Conservation (phyloP, 352 stramenopile species). For the Globisporangium spiculum region DNA sequence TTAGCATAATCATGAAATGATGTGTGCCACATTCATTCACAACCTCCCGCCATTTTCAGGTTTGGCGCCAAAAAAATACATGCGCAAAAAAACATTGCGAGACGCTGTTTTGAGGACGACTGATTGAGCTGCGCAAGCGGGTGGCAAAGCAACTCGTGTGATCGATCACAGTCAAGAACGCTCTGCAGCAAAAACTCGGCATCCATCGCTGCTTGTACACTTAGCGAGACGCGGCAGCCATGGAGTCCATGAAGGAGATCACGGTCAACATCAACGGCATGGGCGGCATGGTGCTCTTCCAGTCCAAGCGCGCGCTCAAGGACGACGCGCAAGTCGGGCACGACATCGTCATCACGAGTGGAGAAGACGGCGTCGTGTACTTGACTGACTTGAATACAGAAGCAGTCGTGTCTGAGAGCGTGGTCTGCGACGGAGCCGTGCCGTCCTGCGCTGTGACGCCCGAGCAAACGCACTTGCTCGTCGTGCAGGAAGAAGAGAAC, state of each 20-base stretch:
- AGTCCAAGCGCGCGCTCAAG: conserved; percentile 28
- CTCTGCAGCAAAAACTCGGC: not conserved
- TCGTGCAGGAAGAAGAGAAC: conserved; percentile 73
- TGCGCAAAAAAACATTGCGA: not conserved
- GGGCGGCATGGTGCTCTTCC: conserved; percentile 60
- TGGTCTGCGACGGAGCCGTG: conserved; percentile 60
- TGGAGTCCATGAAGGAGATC: conserved; percentile 82
- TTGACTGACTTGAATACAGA: conserved; percentile 65
- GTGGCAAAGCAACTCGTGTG: conserved; percentile 2
- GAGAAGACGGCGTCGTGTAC: conserved; percentile 79
- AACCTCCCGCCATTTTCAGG: conserved; percentile 4
- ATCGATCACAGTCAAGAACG: not conserved
- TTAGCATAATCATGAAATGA: not conserved
- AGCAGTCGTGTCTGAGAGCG: conserved; percentile 36
- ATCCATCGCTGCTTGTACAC: not conserved
- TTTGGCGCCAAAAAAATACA: conserved; percentile 2
- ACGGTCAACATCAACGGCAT: conserved; percentile 68
- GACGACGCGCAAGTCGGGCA: conserved; percentile 23
- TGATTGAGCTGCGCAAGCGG: not conserved
- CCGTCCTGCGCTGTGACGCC: conserved; percentile 66
- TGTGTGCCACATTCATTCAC: not conserved
- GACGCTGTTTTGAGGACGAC: not conserved
- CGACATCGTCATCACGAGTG: conserved; percentile 70
- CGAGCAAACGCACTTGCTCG: conserved; percentile 62
- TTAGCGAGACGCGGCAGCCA: conserved; percentile 15